phyloP scores from a whole-genome alignment of 176 grass and related monocot species.

The Eleusine indica region DNA sequence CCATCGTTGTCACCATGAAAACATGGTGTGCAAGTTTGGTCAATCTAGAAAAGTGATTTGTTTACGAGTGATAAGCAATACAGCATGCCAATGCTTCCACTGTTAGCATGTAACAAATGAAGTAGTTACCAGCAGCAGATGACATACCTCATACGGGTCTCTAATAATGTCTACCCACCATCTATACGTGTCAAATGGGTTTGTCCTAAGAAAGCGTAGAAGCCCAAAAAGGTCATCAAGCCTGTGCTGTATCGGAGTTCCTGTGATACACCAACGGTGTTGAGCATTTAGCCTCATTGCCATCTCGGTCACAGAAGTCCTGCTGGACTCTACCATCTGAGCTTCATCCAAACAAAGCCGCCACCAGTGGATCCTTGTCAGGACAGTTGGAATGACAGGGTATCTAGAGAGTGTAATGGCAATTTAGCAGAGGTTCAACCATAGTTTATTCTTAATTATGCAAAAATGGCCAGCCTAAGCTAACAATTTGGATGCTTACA shows the following conservation, averaged over 20 bases:
- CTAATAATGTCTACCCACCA: slow-evolving; percentile 95
- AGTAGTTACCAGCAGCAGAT: slow-evolving; percentile 16
- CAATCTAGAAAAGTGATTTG: not conserved
- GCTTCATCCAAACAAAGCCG: slow-evolving; percentile 97
- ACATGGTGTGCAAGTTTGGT: slow-evolving; percentile 1
- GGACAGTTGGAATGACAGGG: slow-evolving; percentile 81
- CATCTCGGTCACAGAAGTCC: slow-evolving; percentile 85
- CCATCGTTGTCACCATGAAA: not conserved
- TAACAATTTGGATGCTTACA: slow-evolving; percentile 1
- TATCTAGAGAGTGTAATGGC: slow-evolving; percentile 56
- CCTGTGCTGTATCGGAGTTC: slow-evolving; percentile 86
- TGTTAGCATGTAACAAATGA: slow-evolving; percentile 27
- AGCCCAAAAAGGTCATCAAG: slow-evolving; percentile 92
- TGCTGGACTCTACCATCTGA: slow-evolving; percentile 94
- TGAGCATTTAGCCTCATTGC: slow-evolving; percentile 85
- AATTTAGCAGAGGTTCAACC: slow-evolving; percentile 32
- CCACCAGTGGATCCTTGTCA: slow-evolving; percentile 97
- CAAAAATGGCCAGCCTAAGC: slow-evolving; percentile 5
- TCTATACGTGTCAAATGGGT: slow-evolving; percentile 82
- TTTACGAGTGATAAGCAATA: slow-evolving; percentile 10
- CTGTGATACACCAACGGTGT: slow-evolving; percentile 89
- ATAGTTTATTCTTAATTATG: slow-evolving; percentile 8
- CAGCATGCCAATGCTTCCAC: slow-evolving; percentile 10
- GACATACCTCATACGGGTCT: slow-evolving; percentile 91
- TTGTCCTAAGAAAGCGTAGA: slow-evolving; percentile 78